These are phyloP conservation scores for Aspergillus sp. DNA, from an alignment of 2,329 filamentous ascomycete species.

Conservation along the genomic window DNA sequence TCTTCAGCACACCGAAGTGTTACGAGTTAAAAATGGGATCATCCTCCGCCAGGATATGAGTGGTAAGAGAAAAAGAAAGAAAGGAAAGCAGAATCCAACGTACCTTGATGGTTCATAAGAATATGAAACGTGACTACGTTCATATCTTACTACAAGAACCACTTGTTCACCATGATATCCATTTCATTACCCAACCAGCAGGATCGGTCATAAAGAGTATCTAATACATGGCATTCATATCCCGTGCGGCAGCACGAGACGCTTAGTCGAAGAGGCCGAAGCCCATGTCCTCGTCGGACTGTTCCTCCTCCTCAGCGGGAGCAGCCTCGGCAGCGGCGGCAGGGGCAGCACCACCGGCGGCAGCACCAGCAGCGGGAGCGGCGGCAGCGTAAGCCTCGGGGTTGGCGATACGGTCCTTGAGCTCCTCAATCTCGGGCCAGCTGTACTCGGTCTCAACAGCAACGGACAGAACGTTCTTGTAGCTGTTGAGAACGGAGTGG, in stretches of 20 bases:
- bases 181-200: conserved; percentile 38
- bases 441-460: conserved; percentile 88
- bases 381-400: conserved; percentile 91
- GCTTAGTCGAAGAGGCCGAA: conserved; percentile 79
- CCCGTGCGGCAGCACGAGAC: conserved; percentile 28
- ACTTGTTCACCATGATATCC: conserved; percentile 30
- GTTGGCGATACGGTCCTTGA: conserved; percentile 99
- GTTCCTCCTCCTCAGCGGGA: conserved; percentile 68
- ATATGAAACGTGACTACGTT: conserved; percentile 41
- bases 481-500: conserved; percentile 94
- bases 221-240: conserved; percentile 45
- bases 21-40: conserved; percentile 69
- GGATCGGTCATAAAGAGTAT: conserved; percentile 38
- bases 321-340: conserved; percentile 58
- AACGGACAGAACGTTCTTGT: conserved; percentile 92
- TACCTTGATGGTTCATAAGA: conserved; percentile 33
- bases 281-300: conserved; percentile 66
- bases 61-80: conserved; percentile 1
- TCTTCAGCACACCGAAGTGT: conserved; percentile 57
- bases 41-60: conserved; percentile 56
- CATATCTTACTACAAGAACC: conserved; percentile 32
- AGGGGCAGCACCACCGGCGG: conserved; percentile 56
- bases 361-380: conserved; percentile 72
- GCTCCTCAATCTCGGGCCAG: conserved; percentile 94
- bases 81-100: conserved; percentile 20